Evolutionary conservation across 257 asterid species (phyloP).

Genomic region (Solanum clarkiae): DNA sequence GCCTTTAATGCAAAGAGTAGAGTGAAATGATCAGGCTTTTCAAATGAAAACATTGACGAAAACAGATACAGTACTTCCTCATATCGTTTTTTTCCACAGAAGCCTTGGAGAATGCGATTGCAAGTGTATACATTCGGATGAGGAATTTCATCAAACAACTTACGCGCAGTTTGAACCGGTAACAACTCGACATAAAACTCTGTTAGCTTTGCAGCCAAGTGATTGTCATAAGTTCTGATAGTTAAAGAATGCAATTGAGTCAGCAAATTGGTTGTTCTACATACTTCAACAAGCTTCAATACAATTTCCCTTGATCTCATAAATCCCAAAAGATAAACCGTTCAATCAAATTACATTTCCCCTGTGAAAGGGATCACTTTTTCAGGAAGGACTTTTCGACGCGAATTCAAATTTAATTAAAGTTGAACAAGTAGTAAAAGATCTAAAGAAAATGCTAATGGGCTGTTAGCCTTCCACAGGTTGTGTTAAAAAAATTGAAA

Average conservation of each 20-base stretch:
- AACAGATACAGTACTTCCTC: conserved; percentile 29
- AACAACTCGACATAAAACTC: conserved; percentile 6
- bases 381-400: too few relatives aligned
- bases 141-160: conserved; percentile 73
- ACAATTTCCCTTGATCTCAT: conserved; percentile 24
- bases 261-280: conserved; percentile 22
- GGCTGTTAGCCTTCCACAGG: too few relatives aligned
- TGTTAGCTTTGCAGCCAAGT: conserved; percentile 21
- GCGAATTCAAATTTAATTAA: not conserved
- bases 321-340: not conserved
- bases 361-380: too few relatives aligned
- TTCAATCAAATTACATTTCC: not conserved
- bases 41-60: conserved; percentile 14
- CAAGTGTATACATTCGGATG: conserved; percentile 12
- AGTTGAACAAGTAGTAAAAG: too few relatives aligned
- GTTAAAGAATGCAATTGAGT: conserved; percentile 30
- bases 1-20: conserved; percentile 43
- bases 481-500: too few relatives aligned
- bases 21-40: conserved; percentile 34
- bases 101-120: conserved; percentile 34
- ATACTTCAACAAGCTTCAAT: conserved; percentile 26
- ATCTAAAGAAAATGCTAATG: too few relatives aligned
- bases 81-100: conserved; percentile 24
- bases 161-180: conserved; percentile 12
- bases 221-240: conserved; percentile 20